Base-by-base conservation (phyloP, 192 early-diverging fungal genomes). In the Entrophospora sp. region DNA sequence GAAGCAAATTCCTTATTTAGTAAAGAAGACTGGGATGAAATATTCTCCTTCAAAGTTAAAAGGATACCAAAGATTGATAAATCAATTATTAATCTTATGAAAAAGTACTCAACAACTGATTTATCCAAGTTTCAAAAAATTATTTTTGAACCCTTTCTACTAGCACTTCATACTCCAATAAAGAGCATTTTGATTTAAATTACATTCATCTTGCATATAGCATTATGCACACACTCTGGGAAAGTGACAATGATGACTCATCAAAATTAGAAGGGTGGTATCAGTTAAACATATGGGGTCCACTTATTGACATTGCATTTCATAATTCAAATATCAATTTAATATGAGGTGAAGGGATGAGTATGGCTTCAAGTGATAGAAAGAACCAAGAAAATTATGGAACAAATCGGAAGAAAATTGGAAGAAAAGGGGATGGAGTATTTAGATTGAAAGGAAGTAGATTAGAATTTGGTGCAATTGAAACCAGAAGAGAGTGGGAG, bases 61-160 rank as follows among this genome's bases (percentile, higher is more conserved):
- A 9, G 0, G 7, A 28, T 61, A 3, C 27, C 59, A 42, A 61
- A 61, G n/a, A 32, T 61, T 9, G 38, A 42, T 7, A 31, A 44
- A 61, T 34, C 42, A 61, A 8, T 61, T 22, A 61, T 45, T 28
- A 9, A 61, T 1, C 60, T 61, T 2, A 18, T 45, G 14, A 45
- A 34, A 61, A 44, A 44, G 7, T 61, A 61, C 8, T 61, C 40
- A 44, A 4, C 2, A 61, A 44, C 59, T 10, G 3, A 61, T 35
- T 30, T 61, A 61, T 22, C 59, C 13, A 2, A 5, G 6, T 61
- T 61, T 61, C 16, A 7, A 18, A 18, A 61, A 32, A 34, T 61
- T 2, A 61, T 61, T 61, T 61, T 61, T 30, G 14, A 61, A 16
- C 22, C 58, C 2, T 61, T 61, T 18, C 38, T 43, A 44, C 12